phyloP scores from a whole-genome alignment of 2,329 filamentous ascomycete species.

The Cladosporium sp. region DNA sequence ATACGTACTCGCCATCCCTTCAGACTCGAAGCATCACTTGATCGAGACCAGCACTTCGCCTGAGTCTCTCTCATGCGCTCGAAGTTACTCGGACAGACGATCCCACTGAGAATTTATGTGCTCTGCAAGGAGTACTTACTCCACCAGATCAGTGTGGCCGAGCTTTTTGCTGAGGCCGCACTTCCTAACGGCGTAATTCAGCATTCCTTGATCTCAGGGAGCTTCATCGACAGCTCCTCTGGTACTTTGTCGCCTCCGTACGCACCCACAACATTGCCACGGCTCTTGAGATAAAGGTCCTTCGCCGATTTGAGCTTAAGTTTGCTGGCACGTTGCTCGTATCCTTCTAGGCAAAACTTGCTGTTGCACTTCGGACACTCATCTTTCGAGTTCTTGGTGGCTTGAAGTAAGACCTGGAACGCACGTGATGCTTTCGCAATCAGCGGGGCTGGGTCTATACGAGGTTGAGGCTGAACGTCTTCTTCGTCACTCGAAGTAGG shows the following conservation, averaged over 20 bases:
- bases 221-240: neutral
- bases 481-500: constrained; percentile 27
- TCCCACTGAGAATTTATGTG: neutral
- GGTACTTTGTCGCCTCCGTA: neutral
- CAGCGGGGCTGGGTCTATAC: neutral
- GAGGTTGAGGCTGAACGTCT: constrained; percentile 12
- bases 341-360: constrained; percentile 4
- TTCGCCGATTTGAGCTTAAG: constrained; percentile 22
- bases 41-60: neutral
- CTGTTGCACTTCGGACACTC: constrained; percentile 19
- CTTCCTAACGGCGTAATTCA: neutral
- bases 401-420: constrained; percentile 15
- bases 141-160: neutral
- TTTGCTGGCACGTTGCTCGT: constrained; percentile 4
- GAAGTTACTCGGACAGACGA: neutral
- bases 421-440: constrained; percentile 17
- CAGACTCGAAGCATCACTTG: neutral
- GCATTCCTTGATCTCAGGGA: neutral
- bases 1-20: neutral
- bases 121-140: neutral
- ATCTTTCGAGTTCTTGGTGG: constrained; percentile 19
- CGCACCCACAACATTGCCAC: constrained; percentile 15
- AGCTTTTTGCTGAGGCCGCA: neutral
- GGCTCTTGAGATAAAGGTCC: constrained; percentile 25
- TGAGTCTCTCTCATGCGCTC: neutral